Evolutionary conservation across 2,329 filamentous ascomycete species (phyloP).

Genomic region (Emmonsiellopsis sp.): DNA sequence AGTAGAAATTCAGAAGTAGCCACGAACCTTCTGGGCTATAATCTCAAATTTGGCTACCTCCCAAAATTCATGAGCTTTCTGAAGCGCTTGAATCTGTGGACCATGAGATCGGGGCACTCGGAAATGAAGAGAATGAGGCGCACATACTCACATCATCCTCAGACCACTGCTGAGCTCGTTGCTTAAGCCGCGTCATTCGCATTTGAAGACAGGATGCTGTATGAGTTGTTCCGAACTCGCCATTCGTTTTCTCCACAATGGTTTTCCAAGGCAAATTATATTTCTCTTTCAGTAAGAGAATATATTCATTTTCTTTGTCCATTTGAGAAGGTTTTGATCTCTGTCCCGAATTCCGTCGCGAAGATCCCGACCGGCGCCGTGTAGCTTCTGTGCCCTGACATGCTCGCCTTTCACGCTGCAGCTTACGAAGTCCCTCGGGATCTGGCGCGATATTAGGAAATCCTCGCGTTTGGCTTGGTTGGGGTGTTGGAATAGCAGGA

Average conservation of each 20-base stretch:
- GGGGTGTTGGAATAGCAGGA: slow-evolving; percentile 17
- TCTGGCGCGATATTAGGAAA: slow-evolving; percentile 31
- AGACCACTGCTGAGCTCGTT: slow-evolving; percentile 30
- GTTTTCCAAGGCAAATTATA: slow-evolving; percentile 32
- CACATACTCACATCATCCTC: slow-evolving; percentile 37
- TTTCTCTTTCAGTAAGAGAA: slow-evolving; percentile 30
- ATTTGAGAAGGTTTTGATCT: slow-evolving; percentile 7
- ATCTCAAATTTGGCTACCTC: slow-evolving; percentile 29
- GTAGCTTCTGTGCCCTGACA: slow-evolving; percentile 17
- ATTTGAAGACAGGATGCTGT: slow-evolving; percentile 33
- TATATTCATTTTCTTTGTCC: slow-evolving; percentile 10
- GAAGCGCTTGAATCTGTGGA: slow-evolving; percentile 27
- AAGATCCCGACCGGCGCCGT: slow-evolving; percentile 15
- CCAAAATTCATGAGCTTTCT: slow-evolving; percentile 27
- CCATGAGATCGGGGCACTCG: slow-evolving; percentile 2
- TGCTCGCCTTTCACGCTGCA: slow-evolving; percentile 27
- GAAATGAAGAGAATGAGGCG: slow-evolving; percentile 4
- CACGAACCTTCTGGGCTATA: slow-evolving; percentile 28
- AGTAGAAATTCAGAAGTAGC: slow-evolving; percentile 1
- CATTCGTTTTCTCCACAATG: slow-evolving; percentile 26
- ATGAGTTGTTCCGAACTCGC: slow-evolving; percentile 28
- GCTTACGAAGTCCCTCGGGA: slow-evolving; percentile 28
- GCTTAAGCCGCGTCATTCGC: slow-evolving; percentile 25
- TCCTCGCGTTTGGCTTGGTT: slow-evolving; percentile 14
- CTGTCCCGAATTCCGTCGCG: slow-evolving; percentile 23